phyloP scores from a whole-genome alignment of 108 stramenopile species.

The Cyclotella sp. region DNA sequence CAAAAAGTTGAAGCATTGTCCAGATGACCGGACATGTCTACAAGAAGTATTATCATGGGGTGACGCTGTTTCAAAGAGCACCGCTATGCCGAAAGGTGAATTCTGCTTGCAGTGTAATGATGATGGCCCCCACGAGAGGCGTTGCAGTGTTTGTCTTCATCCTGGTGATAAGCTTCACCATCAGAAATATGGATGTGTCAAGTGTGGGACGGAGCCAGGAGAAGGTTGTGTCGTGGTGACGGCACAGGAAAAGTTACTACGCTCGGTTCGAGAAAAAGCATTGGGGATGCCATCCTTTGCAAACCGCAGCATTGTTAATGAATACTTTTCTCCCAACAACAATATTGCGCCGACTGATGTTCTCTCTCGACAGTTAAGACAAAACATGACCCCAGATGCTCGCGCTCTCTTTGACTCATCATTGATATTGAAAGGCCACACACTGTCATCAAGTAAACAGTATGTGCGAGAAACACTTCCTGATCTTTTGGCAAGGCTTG shows the following conservation, averaged over 20 bases:
- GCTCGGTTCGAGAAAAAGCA: constrained; percentile 62
- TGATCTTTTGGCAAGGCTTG: constrained; percentile 58
- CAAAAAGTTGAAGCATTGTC: constrained; percentile 58
- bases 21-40: constrained; percentile 54
- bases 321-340: constrained; percentile 74
- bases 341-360: constrained; percentile 62
- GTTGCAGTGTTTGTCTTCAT: constrained; percentile 75
- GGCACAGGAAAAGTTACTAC: constrained; percentile 61
- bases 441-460: constrained; percentile 53
- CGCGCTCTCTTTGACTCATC: constrained; percentile 45
- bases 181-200: constrained; percentile 72
- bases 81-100: constrained; percentile 1
- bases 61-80: constrained; percentile 16
- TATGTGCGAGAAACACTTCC: constrained; percentile 62
- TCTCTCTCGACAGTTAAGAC: constrained; percentile 20
- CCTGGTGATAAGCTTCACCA: constrained; percentile 66
- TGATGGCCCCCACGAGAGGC: constrained; percentile 40
- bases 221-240: constrained; percentile 68
- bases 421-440: constrained; percentile 68
- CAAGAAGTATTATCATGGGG: constrained; percentile 71
- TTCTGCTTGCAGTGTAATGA: constrained; percentile 32
- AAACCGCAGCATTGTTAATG: constrained; percentile 50
- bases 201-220: constrained; percentile 78
- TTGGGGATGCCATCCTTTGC: constrained; percentile 59
- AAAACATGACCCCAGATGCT: constrained; percentile 37